Percentiles rank a stretch among this genome's conserved stretches.
These are phyloP conservation scores for Ceriops zippeliana DNA, from an alignment of 345 rosid species.

Conservation along the genomic window DNA sequence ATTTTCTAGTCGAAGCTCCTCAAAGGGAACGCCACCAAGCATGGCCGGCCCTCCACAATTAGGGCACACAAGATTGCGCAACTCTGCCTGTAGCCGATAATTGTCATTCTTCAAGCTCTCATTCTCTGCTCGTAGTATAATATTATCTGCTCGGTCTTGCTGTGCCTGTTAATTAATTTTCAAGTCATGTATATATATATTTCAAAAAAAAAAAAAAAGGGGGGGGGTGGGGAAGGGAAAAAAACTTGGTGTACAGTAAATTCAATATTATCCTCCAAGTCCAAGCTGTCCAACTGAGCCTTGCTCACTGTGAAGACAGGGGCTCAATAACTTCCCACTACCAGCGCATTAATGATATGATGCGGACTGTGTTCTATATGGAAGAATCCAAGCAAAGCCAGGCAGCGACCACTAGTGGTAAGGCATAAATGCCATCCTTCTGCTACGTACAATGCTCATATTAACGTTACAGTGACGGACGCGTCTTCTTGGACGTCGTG, in stretches of 20 bases:
- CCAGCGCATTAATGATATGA: slow-evolving; percentile 10
- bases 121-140: slow-evolving; percentile 73
- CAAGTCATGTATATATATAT: neutral
- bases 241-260: too few species aligned
- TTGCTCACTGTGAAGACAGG: slow-evolving; percentile 24
- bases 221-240: neutral
- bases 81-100: slow-evolving; percentile 67
- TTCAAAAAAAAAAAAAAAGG: too few species aligned
- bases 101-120: slow-evolving; percentile 69
- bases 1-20: slow-evolving; percentile 78
- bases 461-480: slow-evolving; percentile 2
- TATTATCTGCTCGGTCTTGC: slow-evolving; percentile 79
- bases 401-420: slow-evolving; percentile 12
- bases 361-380: slow-evolving; percentile 13
- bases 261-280: too few species aligned
- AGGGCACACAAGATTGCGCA: slow-evolving; percentile 64
- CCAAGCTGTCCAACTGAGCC: too few species aligned
- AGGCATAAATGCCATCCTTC: slow-evolving; percentile 28
- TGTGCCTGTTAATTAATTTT: slow-evolving; percentile 53
- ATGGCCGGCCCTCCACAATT: slow-evolving; percentile 72
- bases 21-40: slow-evolving; percentile 62
- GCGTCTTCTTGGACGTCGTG: slow-evolving; percentile 30
- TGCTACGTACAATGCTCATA: slow-evolving; percentile 8
- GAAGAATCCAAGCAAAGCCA: slow-evolving; percentile 8
- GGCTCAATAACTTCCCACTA: slow-evolving; percentile 16